phyloP scores from a whole-genome alignment of 2,329 filamentous ascomycete genomes.

The Atkinsonella hypoxylon region DNA sequence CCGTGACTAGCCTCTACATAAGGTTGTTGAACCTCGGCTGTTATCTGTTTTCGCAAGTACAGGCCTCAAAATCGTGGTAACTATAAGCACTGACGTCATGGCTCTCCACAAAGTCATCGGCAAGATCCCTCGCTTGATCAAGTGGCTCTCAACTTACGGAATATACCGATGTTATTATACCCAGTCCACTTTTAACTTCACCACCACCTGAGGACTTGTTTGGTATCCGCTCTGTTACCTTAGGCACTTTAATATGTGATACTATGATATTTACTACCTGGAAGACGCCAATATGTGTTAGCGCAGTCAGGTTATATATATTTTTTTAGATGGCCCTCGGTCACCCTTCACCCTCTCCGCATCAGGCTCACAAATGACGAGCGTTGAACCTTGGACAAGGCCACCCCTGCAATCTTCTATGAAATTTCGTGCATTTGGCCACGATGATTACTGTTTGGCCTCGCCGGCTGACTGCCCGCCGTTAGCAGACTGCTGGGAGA shows the following conservation, averaged over 20 bases:
- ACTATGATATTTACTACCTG: not conserved
- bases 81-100: no score
- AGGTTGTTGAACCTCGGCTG: no score
- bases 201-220: not conserved
- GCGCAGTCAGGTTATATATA: not conserved
- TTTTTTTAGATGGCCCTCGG: no score
- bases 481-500: not conserved
- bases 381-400: not conserved
- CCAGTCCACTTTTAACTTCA: not conserved
- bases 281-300: not conserved
- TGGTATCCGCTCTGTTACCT: not conserved
- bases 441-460: not conserved
- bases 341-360: not conserved
- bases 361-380: not conserved
- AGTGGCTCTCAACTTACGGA: not conserved
- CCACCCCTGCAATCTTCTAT: not conserved
- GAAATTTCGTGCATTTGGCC: slow-evolving; percentile 1
- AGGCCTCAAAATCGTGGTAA: no score
- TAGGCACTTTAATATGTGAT: not conserved
- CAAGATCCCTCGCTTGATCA: not conserved
- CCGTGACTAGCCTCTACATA: no score
- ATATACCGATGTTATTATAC: not conserved
- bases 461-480: not conserved
- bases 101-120: not conserved
- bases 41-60: no score